Base-by-base conservation (phyloP, 83 land plant species). In the Thuja plicata region DNA sequence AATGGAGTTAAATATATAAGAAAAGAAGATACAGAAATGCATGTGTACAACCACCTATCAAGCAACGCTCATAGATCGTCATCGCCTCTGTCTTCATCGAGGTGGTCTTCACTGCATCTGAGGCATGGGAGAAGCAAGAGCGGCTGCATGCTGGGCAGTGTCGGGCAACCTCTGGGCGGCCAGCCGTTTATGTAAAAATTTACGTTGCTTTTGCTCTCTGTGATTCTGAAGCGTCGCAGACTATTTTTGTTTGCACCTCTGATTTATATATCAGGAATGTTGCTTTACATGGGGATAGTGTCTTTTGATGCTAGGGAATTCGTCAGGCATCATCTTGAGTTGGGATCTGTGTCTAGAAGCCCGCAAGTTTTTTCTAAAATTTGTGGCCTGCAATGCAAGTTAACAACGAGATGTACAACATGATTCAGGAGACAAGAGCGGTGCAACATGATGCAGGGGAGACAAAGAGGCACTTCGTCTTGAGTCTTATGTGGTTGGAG, bases 211-310 rank as follows among this genome's bases (percentile, higher is more conserved):
- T 48, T 95, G 40, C 91, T 97, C 35, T 96, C 96, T 19, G 88
- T 97, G 24, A 88, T 96, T 15, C 92, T 97, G 55, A 90, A 94
- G 62, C 92, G 96, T n/a, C 99, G 93, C 88, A 95, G 94, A 52
- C 83, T 97, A 62, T 93, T 97, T 87, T 91, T 97, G 24, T 92
- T 97, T 74, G 96, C 99, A 4, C 99, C 99, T 32, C 90, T 97
- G 38, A 73, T 97, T 8, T 97, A 97, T 78, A 95, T 97, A 55
- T 89, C 96, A n/a, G 92, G 93, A n/a, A 95, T 97, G 97, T 91
- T 97, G 21, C 82, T 96, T 73, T 97, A 97, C 90, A 97, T 97
- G 97, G 96, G 97, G 15, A 89, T 96, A 17, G 90, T 94, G 2
- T 91, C 95, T 16, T 90, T 96, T 11, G 88, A 86, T 62, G 46